phyloP scores from a whole-genome alignment of 352 stramenopile species.

The Phytophthora palmivora region DNA sequence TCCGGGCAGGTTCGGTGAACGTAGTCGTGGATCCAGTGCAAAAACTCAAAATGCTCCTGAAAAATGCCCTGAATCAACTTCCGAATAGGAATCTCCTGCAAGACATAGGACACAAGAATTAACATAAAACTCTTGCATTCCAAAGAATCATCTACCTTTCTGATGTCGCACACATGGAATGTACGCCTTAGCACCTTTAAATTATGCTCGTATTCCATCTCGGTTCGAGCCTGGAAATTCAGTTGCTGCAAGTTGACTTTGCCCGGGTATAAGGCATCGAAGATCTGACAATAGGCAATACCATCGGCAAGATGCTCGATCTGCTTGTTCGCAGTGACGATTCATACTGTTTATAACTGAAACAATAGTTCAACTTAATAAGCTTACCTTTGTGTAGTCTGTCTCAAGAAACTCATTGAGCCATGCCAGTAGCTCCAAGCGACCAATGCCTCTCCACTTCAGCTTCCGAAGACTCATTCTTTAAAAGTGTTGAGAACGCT shows the following conservation, averaged over 20 bases:
- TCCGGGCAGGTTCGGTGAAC: slow-evolving; percentile 77
- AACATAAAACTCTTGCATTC: neutral
- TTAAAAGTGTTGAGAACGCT: neutral
- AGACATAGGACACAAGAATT: slow-evolving; percentile 1
- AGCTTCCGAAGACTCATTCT: slow-evolving; percentile 84
- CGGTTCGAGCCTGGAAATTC: slow-evolving; percentile 61
- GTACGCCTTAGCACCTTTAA: slow-evolving; percentile 60
- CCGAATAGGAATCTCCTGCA: slow-evolving; percentile 67
- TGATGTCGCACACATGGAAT: slow-evolving; percentile 69
- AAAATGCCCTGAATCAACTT: slow-evolving; percentile 78
- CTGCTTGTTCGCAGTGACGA: slow-evolving; percentile 21
- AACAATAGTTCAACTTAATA: neutral
- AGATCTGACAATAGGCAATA: slow-evolving; percentile 82
- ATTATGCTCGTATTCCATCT: slow-evolving; percentile 71
- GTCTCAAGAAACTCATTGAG: slow-evolving; percentile 85
- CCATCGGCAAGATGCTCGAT: slow-evolving; percentile 83
- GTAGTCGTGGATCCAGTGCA: slow-evolving; percentile 86
- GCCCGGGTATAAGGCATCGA: slow-evolving; percentile 72
- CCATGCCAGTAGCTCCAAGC: slow-evolving; percentile 81
- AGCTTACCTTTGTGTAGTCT: slow-evolving; percentile 81
- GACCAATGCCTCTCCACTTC: slow-evolving; percentile 77
- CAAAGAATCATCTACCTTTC: slow-evolving; percentile 48
- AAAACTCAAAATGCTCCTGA: slow-evolving; percentile 85
- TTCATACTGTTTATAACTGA: neutral
- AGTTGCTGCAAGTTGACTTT: slow-evolving; percentile 69